These are phyloP conservation scores for Lumnitzera racemosa DNA, from an alignment of 345 rosid genomes.

Conservation along the genomic window DNA sequence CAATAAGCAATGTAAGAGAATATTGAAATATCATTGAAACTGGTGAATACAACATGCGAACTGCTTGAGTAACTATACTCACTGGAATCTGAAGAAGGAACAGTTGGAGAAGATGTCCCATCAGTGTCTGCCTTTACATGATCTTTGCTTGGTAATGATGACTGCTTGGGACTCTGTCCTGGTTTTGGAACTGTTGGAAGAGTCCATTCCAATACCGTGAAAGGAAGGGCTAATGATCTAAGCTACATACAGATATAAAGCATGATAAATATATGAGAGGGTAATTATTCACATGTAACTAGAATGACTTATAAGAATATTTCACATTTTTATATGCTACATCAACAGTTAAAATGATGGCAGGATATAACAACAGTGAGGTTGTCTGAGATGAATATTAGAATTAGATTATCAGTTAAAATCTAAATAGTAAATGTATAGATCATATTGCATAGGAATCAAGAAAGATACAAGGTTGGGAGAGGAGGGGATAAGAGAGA, in stretches of 20 bases:
- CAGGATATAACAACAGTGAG: too few relatives aligned
- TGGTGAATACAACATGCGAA: too few relatives aligned
- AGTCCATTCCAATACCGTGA: conserved; percentile 99
- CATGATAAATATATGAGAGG: conserved; percentile 31
- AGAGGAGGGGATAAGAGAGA: too few relatives aligned
- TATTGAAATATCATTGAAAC: too few relatives aligned
- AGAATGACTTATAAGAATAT: not conserved
- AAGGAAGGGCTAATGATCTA: conserved; percentile 99
- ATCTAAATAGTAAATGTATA: too few relatives aligned
- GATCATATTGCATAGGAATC: too few relatives aligned
- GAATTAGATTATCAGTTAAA: too few relatives aligned
- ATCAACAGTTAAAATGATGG: too few relatives aligned
- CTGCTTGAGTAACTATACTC: conserved; percentile 23
- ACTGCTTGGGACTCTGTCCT: conserved; percentile 48
- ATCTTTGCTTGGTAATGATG: conserved; percentile 28
- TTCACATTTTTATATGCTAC: conserved; percentile 1
- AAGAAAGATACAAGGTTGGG: too few relatives aligned
- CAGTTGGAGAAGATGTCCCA: conserved; percentile 38
- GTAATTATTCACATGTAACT: conserved; percentile 5
- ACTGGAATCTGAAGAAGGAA: conserved; percentile 61
- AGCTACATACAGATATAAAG: conserved; percentile 67
- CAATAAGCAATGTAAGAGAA: conserved; percentile 3
- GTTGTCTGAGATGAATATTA: too few relatives aligned
- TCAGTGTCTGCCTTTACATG: conserved; percentile 29
- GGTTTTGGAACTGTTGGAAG: conserved; percentile 94